Evolutionary conservation across 2,329 filamentous ascomycete genomes (phyloP).

Genomic region (Pestalotiopsis sp.): DNA sequence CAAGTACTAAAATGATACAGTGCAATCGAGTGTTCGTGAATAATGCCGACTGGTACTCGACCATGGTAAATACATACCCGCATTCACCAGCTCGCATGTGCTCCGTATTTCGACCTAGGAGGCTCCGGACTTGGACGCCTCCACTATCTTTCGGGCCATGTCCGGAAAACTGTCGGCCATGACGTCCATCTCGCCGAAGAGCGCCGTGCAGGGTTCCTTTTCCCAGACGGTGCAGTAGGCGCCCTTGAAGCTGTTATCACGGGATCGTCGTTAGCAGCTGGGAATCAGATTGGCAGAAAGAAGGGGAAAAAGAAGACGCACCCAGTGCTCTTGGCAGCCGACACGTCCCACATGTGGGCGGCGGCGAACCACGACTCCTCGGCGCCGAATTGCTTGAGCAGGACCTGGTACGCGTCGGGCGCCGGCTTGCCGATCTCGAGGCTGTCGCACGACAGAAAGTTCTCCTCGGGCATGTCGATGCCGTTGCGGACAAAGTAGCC

Average conservation of each 20-base stretch:
- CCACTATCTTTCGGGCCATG: slow-evolving; percentile 48
- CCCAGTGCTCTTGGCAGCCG: slow-evolving; percentile 51
- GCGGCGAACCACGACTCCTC: slow-evolving; percentile 58
- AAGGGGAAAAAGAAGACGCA: slow-evolving; percentile 18
- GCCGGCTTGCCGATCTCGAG: slow-evolving; percentile 53
- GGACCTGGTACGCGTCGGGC: slow-evolving; percentile 45
- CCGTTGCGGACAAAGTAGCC: slow-evolving; percentile 54
- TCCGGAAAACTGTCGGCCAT: slow-evolving; percentile 46
- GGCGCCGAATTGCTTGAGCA: slow-evolving; percentile 42
- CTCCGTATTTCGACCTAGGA: not conserved
- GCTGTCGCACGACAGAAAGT: slow-evolving; percentile 54
- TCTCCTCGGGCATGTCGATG: slow-evolving; percentile 51
- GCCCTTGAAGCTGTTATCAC: slow-evolving; percentile 42
- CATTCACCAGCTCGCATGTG: not conserved
- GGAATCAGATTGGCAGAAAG: not conserved
- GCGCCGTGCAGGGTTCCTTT: slow-evolving; percentile 48
- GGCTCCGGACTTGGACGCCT: not conserved
- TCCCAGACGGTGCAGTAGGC: slow-evolving; percentile 58
- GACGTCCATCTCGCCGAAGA: slow-evolving; percentile 52
- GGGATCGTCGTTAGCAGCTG: not conserved
- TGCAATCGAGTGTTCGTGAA: too few relatives aligned
- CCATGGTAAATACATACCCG: not conserved
- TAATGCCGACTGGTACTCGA: not conserved
- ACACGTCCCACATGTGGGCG: slow-evolving; percentile 63
- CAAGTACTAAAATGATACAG: too few relatives aligned